These are phyloP conservation scores for Diplogelasinospora grovesii DNA, from an alignment of 495 filamentous ascomycete species.

Conservation along the genomic window DNA sequence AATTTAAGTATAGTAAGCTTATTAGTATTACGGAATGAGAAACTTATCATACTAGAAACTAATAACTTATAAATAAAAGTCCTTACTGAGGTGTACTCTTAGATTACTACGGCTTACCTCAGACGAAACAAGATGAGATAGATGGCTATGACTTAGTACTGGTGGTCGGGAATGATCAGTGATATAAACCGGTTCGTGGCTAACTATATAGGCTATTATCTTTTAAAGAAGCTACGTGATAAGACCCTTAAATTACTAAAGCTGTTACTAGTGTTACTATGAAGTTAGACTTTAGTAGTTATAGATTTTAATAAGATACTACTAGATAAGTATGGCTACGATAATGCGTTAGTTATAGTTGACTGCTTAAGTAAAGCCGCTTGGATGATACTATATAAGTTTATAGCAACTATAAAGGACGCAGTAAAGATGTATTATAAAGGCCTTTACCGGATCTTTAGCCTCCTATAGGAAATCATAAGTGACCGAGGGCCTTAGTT, in stretches of 20 bases:
- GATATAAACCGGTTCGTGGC: conserved; percentile 1
- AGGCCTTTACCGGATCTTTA: too few relatives aligned
- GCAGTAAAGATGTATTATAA: too few relatives aligned
- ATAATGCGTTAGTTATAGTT: conserved; percentile 2
- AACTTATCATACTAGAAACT: neutral
- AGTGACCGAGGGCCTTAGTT: too few relatives aligned
- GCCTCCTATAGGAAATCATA: too few relatives aligned
- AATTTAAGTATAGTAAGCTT: too few relatives aligned
- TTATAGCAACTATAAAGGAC: too few relatives aligned
- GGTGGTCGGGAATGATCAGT: conserved; percentile 1
- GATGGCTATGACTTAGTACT: neutral
- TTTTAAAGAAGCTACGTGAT: neutral
- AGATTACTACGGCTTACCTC: neutral
- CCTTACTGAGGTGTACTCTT: neutral
- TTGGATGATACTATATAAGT: neutral
- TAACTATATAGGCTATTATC: neutral
- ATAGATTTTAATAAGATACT: conserved; percentile 9
- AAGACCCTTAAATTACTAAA: conserved; percentile 1
- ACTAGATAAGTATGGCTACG: neutral
- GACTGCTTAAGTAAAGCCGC: neutral
- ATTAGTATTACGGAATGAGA: too few relatives aligned
- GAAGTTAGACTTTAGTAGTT: neutral
- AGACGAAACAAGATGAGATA: conserved; percentile 2
- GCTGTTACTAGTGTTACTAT: neutral
- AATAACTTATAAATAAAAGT: neutral